Conservation (phyloP, 768 basidiomycete genomes). For the Tricholoma sp. region DNA sequence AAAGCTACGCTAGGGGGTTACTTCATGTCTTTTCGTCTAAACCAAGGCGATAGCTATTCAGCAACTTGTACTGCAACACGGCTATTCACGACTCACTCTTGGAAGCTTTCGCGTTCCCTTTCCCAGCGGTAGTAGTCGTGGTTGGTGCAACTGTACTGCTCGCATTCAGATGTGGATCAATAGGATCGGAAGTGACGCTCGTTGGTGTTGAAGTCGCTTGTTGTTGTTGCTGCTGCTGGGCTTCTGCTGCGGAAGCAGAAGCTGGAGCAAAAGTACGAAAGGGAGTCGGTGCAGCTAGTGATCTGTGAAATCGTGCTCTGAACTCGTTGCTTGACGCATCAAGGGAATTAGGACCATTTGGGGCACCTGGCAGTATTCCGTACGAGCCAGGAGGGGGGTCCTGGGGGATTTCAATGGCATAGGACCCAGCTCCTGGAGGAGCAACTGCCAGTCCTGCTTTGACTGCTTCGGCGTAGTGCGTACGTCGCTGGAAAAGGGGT, state of each 20-base stretch:
- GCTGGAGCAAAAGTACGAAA: slow-evolving; percentile 31
- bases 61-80: not conserved
- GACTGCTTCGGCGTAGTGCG: slow-evolving; percentile 37
- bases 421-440: slow-evolving; percentile 8
- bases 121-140: not conserved
- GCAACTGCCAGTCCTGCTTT: slow-evolving; percentile 21
- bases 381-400: slow-evolving; percentile 3
- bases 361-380: slow-evolving; percentile 15
- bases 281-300: slow-evolving; percentile 56
- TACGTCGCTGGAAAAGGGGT: slow-evolving; percentile 27
- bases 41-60: not conserved
- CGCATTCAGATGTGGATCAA: not conserved
- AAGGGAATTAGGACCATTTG: slow-evolving; percentile 14
- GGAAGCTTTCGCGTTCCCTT: not conserved
- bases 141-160: not conserved
- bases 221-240: not conserved
- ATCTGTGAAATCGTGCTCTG: slow-evolving; percentile 60
- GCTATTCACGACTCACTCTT: not conserved
- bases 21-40: not conserved
- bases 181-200: not conserved
- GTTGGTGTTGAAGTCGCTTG: not conserved
- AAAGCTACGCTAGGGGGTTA: no score
- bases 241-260: not conserved
- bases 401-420: slow-evolving; percentile 13
- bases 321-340: slow-evolving; percentile 41